Percentiles rank a stretch among this genome's conserved stretches.
Evolutionary conservation across 192 early-diverging fungal species (phyloP).

Genomic region (Backusella tarrabulga): DNA sequence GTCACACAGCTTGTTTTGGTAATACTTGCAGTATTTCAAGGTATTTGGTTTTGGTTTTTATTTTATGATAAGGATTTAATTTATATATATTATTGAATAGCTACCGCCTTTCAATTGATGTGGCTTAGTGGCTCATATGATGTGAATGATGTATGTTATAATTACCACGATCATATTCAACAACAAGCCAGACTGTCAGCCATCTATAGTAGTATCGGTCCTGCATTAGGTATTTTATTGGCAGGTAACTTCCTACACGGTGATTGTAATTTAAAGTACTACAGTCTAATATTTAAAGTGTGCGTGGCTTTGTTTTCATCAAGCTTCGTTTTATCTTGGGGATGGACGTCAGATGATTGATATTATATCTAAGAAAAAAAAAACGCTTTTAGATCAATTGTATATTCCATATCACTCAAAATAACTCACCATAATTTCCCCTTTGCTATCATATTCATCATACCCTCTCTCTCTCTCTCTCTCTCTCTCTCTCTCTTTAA

Average conservation of each 20-base stretch:
- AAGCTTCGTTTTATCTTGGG: conserved; percentile 25
- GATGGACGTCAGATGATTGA: conserved; percentile 20
- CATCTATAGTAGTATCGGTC: conserved; percentile 23
- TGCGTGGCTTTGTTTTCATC: not conserved
- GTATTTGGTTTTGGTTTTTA: not conserved
- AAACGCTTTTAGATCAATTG: not conserved
- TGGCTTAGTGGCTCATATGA: conserved; percentile 8
- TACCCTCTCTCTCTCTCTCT: too few relatives aligned
- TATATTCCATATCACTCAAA: too few relatives aligned
- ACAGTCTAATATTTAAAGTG: not conserved
- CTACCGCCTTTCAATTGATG: conserved; percentile 2
- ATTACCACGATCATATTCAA: conserved; percentile 15
- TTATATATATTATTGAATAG: conserved; percentile 1
- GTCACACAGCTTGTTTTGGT: conserved; percentile 3
- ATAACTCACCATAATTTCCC: too few relatives aligned
- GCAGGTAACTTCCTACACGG: not conserved
- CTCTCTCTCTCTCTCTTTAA: too few relatives aligned
- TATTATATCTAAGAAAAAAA: not conserved
- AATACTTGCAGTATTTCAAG: not conserved
- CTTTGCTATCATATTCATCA: too few relatives aligned
- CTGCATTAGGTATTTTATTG: conserved; percentile 13
- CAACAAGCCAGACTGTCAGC: conserved; percentile 17
- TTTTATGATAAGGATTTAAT: not conserved
- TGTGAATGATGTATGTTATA: not conserved
- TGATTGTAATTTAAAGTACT: not conserved